Conservation (phyloP, 2,329 filamentous ascomycete species). For the Trichoderma sp. region DNA sequence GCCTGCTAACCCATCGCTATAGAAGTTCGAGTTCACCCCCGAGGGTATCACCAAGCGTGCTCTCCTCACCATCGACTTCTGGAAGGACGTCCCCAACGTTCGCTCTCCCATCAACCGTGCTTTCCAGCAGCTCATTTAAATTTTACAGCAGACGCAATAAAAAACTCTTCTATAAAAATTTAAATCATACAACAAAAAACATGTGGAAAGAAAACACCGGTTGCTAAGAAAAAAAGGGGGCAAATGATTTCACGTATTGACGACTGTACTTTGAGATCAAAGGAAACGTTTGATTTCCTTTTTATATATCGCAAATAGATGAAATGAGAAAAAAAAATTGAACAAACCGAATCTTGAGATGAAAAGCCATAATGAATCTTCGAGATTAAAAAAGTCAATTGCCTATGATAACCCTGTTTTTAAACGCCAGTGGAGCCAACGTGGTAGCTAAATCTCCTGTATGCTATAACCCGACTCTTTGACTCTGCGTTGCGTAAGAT, state of each 20-base stretch:
- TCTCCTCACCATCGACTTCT: slow-evolving; percentile 89
- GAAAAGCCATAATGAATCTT: too few species aligned
- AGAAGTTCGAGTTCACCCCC: slow-evolving; percentile 98
- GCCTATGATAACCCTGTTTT: neutral
- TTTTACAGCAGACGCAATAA: neutral
- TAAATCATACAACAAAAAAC: neutral
- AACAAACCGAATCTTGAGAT: neutral
- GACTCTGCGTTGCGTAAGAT: neutral
- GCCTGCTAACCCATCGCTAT: slow-evolving; percentile 38
- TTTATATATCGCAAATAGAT: slow-evolving; percentile 1
- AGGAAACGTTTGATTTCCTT: slow-evolving; percentile 24
- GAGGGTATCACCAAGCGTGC: slow-evolving; percentile 97
- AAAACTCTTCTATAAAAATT: neutral
- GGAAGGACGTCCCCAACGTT: slow-evolving; percentile 87
- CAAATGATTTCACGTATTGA: slow-evolving; percentile 28
- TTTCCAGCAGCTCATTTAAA: slow-evolving; percentile 94
- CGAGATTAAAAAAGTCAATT: neutral
- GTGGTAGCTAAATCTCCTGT: neutral
- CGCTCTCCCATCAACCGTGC: slow-evolving; percentile 95
- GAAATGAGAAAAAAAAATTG: neutral
- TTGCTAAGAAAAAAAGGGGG: slow-evolving; percentile 18
- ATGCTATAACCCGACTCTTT: neutral
- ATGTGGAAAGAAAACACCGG: neutral
- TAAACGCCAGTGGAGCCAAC: slow-evolving; percentile 5
- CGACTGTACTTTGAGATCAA: slow-evolving; percentile 28